Evolutionary conservation across 306 rosid genomes (phyloP).

Genomic region (Calophaca sinica): DNA sequence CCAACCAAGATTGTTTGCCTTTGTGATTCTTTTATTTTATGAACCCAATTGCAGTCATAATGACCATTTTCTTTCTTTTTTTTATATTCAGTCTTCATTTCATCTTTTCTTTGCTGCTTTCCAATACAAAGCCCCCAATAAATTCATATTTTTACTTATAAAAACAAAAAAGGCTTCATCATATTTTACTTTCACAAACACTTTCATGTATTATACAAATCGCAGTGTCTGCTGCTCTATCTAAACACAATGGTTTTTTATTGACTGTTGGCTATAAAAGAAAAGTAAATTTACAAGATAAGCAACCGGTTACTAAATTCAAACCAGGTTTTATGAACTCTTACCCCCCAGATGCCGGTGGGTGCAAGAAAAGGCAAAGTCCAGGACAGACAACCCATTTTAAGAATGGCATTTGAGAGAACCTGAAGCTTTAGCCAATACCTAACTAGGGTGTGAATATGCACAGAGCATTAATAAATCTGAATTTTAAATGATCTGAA

Average conservation of each 20-base stretch:
- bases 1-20: neutral
- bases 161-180: neutral
- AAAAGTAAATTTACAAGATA: conserved; percentile 28
- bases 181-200: neutral
- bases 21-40: conserved; percentile 5
- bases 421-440: neutral
- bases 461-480: conserved; percentile 13
- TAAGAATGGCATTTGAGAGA: conserved; percentile 32
- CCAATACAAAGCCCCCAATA: neutral
- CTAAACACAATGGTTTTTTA: conserved; percentile 13
- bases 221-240: neutral
- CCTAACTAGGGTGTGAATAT: conserved; percentile 14
- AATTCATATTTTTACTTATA: neutral
- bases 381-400: conserved; percentile 17
- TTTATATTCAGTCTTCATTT: neutral
- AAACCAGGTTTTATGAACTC: conserved; percentile 1
- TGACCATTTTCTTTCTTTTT: neutral
- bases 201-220: conserved; percentile 5
- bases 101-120: conserved; percentile 11
- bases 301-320: conserved; percentile 22
- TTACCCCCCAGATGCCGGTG: neutral
- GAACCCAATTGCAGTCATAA: neutral
- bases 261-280: conserved; percentile 13
- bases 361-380: conserved; percentile 17
- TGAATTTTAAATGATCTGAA: conserved; percentile 9